These are phyloP conservation scores for Abrus precatorius DNA, from an alignment of 306 rosid genomes.

Conservation along the genomic window DNA sequence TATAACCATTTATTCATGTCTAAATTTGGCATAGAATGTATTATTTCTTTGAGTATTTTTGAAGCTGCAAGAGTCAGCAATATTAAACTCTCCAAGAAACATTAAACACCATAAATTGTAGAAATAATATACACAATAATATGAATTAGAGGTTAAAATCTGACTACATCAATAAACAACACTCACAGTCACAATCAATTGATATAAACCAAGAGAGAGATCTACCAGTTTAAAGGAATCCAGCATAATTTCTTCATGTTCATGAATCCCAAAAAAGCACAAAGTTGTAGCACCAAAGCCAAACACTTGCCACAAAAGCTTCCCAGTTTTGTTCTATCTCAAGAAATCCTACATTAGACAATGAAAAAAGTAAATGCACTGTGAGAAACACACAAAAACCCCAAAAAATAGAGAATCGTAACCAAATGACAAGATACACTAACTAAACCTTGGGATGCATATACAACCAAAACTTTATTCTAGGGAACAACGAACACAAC, in stretches of 20 bases:
- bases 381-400: neutral
- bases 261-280: slow-evolving; percentile 85
- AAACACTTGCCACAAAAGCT: slow-evolving; percentile 87
- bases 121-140: neutral
- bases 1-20: neutral
- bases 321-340: slow-evolving; percentile 93
- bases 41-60: neutral
- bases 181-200: slow-evolving; percentile 32
- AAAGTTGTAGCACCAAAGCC: slow-evolving; percentile 82
- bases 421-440: slow-evolving; percentile 33
- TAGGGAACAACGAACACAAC: slow-evolving; percentile 63
- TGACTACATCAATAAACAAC: slow-evolving; percentile 16
- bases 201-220: slow-evolving; percentile 42
- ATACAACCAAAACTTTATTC: slow-evolving; percentile 87
- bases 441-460: slow-evolving; percentile 93
- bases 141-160: slow-evolving; percentile 23
- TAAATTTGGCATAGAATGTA: slow-evolving; percentile 20
- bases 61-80: neutral
- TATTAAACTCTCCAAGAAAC: neutral
- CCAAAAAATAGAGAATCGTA: neutral
- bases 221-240: slow-evolving; percentile 82
- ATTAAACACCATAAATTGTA: slow-evolving; percentile 9
- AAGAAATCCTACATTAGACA: slow-evolving; percentile 77
- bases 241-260: slow-evolving; percentile 96
- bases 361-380: slow-evolving; percentile 18